These are phyloP conservation scores for Picea glauca DNA, from an alignment of 75 land plant species.

Conservation along the genomic window DNA sequence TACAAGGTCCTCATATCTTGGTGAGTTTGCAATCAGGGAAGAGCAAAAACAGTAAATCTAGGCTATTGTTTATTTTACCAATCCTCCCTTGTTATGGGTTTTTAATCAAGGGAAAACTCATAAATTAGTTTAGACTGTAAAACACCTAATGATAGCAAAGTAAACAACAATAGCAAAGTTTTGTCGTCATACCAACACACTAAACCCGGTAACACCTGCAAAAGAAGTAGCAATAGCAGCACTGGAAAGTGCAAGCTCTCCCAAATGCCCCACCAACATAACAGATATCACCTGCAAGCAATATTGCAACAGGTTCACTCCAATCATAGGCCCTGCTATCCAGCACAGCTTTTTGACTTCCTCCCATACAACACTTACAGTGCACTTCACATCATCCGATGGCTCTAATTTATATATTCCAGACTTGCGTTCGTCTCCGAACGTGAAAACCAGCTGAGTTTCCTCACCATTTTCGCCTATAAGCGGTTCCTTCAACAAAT, in stretches of 20 bases:
- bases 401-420: no score
- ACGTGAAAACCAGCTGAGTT: not conserved
- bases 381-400: not conserved
- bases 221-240: constrained; percentile 71
- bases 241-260: constrained; percentile 55
- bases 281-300: constrained; percentile 41
- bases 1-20: no score
- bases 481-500: constrained; percentile 4
- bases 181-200: constrained; percentile 42
- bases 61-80: no score
- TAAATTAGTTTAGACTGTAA: no score
- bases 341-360: constrained; percentile 40
- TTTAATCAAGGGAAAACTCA: no score
- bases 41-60: no score
- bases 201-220: constrained; percentile 53
- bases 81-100: no score
- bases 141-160: not conserved
- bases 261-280: constrained; percentile 71
- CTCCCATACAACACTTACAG: not conserved
- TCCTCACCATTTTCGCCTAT: not conserved
- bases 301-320: constrained; percentile 38
- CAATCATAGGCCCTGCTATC: constrained; percentile 56
- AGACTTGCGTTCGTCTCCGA: not conserved
- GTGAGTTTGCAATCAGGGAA: no score
- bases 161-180: no score